Conservation (phyloP, 257 asterid genomes). For the Dorcoceras hygrometricum region DNA sequence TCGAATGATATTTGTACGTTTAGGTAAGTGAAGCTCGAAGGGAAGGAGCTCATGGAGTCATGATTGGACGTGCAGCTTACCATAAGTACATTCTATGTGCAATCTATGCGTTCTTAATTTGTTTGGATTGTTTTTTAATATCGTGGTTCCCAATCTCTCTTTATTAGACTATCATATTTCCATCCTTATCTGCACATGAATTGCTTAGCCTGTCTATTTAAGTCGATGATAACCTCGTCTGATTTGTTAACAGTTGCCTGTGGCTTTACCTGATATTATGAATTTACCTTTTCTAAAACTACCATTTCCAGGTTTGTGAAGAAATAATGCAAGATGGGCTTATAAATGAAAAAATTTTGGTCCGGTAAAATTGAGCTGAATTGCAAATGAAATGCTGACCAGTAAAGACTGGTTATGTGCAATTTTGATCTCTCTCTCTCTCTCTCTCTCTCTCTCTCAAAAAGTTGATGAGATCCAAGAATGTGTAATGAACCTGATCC, state of each 20-base stretch:
- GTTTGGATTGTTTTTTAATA: background rate
- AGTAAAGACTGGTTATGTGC: background rate
- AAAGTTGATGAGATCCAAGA: background rate
- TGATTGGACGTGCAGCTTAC: slow-evolving; percentile 96
- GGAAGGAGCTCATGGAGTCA: slow-evolving; percentile 95
- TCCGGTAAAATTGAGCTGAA: background rate
- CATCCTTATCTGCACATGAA: background rate
- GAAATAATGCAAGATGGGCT: background rate
- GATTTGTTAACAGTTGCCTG: background rate
- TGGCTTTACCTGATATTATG: background rate
- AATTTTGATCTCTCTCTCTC: background rate
- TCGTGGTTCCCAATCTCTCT: background rate
- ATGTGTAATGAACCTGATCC: background rate
- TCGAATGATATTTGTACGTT: slow-evolving; percentile 20
- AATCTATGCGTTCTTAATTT: slow-evolving; percentile 5
- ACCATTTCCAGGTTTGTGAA: background rate
- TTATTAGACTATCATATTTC: background rate
- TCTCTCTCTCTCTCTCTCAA: background rate
- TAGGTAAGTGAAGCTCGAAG: slow-evolving; percentile 70
- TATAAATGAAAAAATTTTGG: too few species aligned
- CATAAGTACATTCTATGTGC: slow-evolving; percentile 44
- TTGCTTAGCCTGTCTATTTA: background rate
- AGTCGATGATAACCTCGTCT: background rate
- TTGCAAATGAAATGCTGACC: background rate
- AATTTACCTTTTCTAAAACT: background rate